Evolutionary conservation across 306 rosid species (phyloP).

Genomic region (Calophaca sinica): DNA sequence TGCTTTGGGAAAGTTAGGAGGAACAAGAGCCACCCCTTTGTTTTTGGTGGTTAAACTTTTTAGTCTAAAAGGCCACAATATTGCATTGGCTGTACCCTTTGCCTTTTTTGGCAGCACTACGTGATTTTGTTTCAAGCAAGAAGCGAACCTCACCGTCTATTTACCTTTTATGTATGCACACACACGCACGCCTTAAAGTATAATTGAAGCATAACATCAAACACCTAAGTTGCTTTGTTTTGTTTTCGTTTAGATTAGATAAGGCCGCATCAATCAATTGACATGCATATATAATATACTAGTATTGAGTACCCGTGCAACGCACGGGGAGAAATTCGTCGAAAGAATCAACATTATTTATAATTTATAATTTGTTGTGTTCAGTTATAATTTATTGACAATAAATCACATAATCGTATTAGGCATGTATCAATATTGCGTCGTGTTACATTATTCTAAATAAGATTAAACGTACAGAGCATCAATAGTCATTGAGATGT

Average conservation of each 20-base stretch:
- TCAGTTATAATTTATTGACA: too few species aligned
- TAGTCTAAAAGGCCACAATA: constrained; percentile 41
- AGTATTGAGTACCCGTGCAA: too few species aligned
- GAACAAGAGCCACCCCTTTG: constrained; percentile 62
- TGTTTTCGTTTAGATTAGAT: not conserved
- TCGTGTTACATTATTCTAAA: too few species aligned
- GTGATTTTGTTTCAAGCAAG: constrained; percentile 53
- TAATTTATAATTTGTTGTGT: too few species aligned
- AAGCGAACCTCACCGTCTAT: constrained; percentile 36
- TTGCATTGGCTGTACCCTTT: constrained; percentile 46
- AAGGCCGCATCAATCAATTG: constrained; percentile 44
- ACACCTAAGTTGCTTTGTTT: constrained; percentile 43
- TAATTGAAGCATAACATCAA: constrained; percentile 45
- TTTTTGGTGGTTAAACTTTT: constrained; percentile 56
- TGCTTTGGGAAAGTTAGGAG: constrained; percentile 56
- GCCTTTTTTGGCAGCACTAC: constrained; percentile 52
- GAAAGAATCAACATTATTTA: too few species aligned
- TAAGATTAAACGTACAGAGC: too few species aligned
- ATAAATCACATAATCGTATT: too few species aligned
- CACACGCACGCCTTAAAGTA: constrained; percentile 34
- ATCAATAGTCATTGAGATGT: too few species aligned
- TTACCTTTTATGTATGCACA: constrained; percentile 36
- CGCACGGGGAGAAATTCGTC: too few species aligned
- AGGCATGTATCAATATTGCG: too few species aligned
- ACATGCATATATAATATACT: constrained; percentile 5